Percentiles rank a stretch among this genome's conserved stretches.
phyloP scores from a whole-genome alignment of 768 basidiomycete genomes.

The Mrakia hoshinonis region DNA sequence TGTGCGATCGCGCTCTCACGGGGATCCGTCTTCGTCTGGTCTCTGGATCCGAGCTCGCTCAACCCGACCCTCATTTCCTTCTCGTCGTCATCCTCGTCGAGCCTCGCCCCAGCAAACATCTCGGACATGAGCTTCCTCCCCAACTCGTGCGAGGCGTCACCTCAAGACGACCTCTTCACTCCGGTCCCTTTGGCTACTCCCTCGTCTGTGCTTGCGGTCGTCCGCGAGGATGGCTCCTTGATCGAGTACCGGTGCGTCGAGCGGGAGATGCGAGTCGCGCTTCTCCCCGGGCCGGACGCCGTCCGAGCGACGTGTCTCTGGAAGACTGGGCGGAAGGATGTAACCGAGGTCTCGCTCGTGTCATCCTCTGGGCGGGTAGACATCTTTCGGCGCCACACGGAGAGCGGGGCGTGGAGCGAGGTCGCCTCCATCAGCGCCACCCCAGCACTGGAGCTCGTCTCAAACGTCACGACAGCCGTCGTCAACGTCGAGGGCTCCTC shows the following conservation, averaged over 20 bases:
- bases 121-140: background rate
- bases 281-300: background rate
- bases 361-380: background rate
- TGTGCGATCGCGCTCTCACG: constrained; percentile 15
- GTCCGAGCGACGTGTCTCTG: constrained; percentile 18
- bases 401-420: background rate
- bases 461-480: background rate
- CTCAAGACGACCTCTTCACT: background rate
- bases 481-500: background rate
- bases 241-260: constrained; percentile 6
- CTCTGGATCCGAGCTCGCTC: background rate
- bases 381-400: background rate
- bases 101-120: background rate
- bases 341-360: background rate
- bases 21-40: constrained; percentile 24
- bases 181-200: background rate
- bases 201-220: constrained; percentile 14
- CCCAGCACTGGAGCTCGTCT: background rate
- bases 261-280: background rate
- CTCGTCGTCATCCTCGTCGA: background rate
- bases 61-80: background rate
- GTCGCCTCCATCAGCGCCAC: background rate
- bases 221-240: constrained; percentile 15
- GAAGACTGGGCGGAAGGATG: background rate
- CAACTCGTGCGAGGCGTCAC: background rate